Conservation (phyloP, 345 rosid genomes). For the Eutrema yunnanense region DNA sequence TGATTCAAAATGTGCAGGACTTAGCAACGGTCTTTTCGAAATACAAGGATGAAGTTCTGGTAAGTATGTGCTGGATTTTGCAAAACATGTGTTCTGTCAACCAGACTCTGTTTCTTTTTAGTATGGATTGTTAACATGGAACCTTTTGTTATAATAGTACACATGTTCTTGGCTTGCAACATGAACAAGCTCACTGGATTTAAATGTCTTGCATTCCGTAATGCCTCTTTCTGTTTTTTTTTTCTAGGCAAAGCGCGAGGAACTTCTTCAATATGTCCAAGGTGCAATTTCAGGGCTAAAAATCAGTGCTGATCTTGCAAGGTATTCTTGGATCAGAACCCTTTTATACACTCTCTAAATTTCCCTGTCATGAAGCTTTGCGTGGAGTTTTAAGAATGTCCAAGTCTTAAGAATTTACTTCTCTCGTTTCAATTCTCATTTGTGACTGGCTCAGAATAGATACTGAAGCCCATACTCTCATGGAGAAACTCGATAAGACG, state of each 20-base stretch:
- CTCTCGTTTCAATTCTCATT: constrained; percentile 22
- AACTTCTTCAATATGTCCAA: constrained; percentile 81
- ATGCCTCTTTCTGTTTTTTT: background rate
- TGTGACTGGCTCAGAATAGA: constrained; percentile 74
- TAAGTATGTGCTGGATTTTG: constrained; percentile 30
- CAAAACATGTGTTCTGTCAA: background rate
- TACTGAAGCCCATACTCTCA: constrained; percentile 58
- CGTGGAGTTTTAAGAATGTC: background rate
- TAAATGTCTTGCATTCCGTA: background rate
- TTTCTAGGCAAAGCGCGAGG: constrained; percentile 74
- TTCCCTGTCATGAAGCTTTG: background rate
- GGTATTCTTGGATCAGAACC: constrained; percentile 39
- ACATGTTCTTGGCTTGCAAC: background rate
- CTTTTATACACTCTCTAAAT: background rate
- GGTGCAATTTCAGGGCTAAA: constrained; percentile 82
- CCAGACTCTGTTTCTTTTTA: background rate
- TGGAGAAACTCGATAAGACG: constrained; percentile 55
- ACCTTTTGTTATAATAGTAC: too few species aligned
- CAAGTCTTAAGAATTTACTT: constrained; percentile 7
- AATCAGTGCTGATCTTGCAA: constrained; percentile 58
- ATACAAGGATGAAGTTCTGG: constrained; percentile 85
- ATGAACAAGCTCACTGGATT: background rate
- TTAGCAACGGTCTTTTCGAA: constrained; percentile 54
- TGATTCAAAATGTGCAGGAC: constrained; percentile 54
- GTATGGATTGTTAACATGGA: background rate